phyloP scores from a whole-genome alignment of 768 basidiomycete species.

The Leccinum incarnatum region DNA sequence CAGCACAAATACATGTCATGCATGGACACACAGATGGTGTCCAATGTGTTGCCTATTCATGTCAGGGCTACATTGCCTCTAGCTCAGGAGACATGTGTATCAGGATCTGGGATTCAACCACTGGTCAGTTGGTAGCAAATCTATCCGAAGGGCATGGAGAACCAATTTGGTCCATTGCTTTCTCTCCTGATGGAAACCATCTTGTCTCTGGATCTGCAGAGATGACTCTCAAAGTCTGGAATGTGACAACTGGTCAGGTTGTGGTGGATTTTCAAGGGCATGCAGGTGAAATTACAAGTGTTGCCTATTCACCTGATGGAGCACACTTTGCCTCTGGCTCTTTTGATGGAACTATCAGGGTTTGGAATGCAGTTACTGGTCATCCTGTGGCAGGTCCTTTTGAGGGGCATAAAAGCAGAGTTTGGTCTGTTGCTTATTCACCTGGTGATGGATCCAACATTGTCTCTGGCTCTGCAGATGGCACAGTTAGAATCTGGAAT shows the following conservation, averaged over 20 bases:
- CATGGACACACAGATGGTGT: background rate
- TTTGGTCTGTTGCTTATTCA: background rate
- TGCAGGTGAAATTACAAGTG: background rate
- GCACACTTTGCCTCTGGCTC: too few relatives aligned
- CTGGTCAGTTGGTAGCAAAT: too few relatives aligned
- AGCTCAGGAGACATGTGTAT: background rate
- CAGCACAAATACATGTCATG: background rate
- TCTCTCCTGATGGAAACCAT: too few relatives aligned
- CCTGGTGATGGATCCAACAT: background rate
- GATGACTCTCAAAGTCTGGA: background rate
- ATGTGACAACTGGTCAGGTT: background rate
- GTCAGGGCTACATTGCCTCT: background rate
- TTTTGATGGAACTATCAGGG: too few relatives aligned
- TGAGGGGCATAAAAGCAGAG: too few relatives aligned
- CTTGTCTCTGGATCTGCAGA: background rate
- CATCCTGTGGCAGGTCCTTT: too few relatives aligned
- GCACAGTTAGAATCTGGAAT: background rate
- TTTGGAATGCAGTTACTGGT: too few relatives aligned
- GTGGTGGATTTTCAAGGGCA: slow-evolving; percentile 1
- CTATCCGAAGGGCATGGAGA: background rate
- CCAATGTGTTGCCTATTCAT: background rate
- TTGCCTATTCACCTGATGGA: too few relatives aligned
- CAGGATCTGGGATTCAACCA: background rate
- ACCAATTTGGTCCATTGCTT: background rate
- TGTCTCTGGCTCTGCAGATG: background rate